Evolutionary conservation across 306 rosid species (phyloP).

Genomic region (barrel medic (Medicago truncatula)): DNA sequence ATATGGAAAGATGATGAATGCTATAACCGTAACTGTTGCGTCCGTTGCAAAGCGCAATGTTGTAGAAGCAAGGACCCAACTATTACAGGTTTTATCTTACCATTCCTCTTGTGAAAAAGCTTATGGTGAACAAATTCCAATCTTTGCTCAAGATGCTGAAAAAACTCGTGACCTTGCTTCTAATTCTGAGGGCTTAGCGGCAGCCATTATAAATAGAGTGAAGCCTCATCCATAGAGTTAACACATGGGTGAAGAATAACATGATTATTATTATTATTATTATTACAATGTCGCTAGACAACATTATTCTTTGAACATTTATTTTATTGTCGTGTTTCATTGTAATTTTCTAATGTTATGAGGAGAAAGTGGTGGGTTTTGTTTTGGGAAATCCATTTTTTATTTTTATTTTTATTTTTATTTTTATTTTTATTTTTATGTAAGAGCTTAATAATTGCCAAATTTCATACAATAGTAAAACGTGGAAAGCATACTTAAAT

Average conservation of each 20-base stretch:
- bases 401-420: no score
- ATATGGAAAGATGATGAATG: background rate
- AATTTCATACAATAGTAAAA: no score
- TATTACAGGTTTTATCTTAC: background rate
- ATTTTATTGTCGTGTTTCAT: background rate
- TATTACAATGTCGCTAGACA: background rate
- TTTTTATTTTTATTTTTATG: no score
- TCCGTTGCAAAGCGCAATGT: fast-evolving
- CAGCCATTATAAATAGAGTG: slow-evolving; percentile 27
- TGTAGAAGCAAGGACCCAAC: background rate
- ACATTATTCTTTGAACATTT: background rate
- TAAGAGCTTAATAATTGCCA: no score
- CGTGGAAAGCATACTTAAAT: no score
- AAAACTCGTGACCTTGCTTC: background rate
- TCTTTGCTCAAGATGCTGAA: background rate
- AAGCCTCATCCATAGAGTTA: no score
- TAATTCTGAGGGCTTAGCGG: slow-evolving; percentile 15
- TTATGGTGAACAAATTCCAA: background rate
- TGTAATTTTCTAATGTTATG: background rate
- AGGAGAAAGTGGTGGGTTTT: no score
- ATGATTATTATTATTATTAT: background rate
- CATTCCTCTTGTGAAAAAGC: background rate
- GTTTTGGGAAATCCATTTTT: no score
- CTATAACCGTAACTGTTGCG: fast-evolving
- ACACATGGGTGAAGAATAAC: background rate